These are phyloP conservation scores for Magnaporthiopsis rhizophila DNA, from an alignment of 2,329 filamentous ascomycete species.

Conservation along the genomic window DNA sequence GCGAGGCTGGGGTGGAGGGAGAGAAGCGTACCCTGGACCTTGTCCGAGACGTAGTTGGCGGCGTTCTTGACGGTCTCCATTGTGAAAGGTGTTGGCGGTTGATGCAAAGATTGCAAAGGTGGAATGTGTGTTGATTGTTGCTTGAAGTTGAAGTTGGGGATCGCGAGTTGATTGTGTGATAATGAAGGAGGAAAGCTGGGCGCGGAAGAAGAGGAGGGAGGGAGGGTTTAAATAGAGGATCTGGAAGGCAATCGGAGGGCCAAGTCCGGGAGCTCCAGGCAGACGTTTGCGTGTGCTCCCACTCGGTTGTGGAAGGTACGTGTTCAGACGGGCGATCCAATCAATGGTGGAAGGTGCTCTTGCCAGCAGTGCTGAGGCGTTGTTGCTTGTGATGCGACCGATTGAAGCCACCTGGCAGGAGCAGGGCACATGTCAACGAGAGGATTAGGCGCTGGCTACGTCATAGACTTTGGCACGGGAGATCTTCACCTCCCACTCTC, in stretches of 20 bases:
- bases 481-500: no score
- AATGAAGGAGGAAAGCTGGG: slow-evolving; percentile 8
- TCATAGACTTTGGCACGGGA: slow-evolving; percentile 1
- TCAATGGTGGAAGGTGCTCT: no score
- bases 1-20: no score
- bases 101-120: slow-evolving; percentile 8
- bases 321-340: background rate
- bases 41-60: slow-evolving; percentile 53
- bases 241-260: no score
- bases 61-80: slow-evolving; percentile 40
- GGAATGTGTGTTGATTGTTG: slow-evolving; percentile 9
- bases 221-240: slow-evolving; percentile 6
- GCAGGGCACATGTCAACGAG: slow-evolving; percentile 4
- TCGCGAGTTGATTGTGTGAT: slow-evolving; percentile 9
- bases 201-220: slow-evolving; percentile 3
- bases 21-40: slow-evolving; percentile 31
- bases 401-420: background rate
- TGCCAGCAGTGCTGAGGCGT: background rate
- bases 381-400: background rate
- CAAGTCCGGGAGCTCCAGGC: no score
- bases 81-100: slow-evolving; percentile 16
- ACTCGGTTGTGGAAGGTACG: background rate
- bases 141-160: slow-evolving; percentile 9
- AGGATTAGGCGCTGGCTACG: background rate
- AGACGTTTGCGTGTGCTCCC: background rate